A percentile compares a stretch with the other conserved stretches of the same genome.
phyloP scores from a whole-genome alignment of 768 basidiomycete species.

The Hemileccinum rubropunctum region DNA sequence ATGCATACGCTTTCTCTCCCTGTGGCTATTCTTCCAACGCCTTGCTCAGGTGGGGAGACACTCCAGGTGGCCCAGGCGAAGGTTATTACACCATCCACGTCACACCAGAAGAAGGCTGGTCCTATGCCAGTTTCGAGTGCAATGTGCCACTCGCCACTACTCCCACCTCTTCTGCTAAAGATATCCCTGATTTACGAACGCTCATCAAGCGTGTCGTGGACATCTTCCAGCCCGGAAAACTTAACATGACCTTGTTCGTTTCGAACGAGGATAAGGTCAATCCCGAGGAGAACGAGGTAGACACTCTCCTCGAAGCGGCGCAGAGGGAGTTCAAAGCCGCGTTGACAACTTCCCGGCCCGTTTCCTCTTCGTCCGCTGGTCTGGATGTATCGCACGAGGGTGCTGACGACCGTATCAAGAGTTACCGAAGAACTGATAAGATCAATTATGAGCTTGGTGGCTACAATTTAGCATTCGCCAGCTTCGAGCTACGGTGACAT shows the following conservation, averaged over 20 bases:
- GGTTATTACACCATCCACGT: constrained; percentile 99
- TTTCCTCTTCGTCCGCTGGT: constrained; percentile 21
- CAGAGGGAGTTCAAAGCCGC: constrained; percentile 74
- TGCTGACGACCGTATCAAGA: constrained; percentile 23
- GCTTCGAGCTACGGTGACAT: constrained; percentile 59
- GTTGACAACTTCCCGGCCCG: constrained; percentile 35
- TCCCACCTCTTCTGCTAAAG: constrained; percentile 27
- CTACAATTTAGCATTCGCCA: constrained; percentile 88
- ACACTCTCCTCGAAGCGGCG: constrained; percentile 63
- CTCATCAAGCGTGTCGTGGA: constrained; percentile 85
- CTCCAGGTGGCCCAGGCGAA: constrained; percentile 46
- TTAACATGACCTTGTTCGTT: constrained; percentile 89
- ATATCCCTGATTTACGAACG: constrained; percentile 72
- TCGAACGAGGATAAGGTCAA: constrained; percentile 55
- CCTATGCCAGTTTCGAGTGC: constrained; percentile 98
- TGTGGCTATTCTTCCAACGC: constrained; percentile 98
- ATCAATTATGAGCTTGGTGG: constrained; percentile 98
- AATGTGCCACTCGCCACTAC: constrained; percentile 71
- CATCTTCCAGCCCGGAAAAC: constrained; percentile 88
- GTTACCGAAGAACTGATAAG: constrained; percentile 87
- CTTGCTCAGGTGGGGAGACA: constrained; percentile 60
- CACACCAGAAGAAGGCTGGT: constrained; percentile 97
- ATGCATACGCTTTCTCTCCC: constrained; percentile 91
- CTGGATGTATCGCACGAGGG: constrained; percentile 14
- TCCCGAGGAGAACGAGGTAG: constrained; percentile 44